A percentile compares a stretch with the other conserved stretches of the same genome.
phyloP scores from a whole-genome alignment of 208 protist genomes.

The Leishmania arabica region DNA sequence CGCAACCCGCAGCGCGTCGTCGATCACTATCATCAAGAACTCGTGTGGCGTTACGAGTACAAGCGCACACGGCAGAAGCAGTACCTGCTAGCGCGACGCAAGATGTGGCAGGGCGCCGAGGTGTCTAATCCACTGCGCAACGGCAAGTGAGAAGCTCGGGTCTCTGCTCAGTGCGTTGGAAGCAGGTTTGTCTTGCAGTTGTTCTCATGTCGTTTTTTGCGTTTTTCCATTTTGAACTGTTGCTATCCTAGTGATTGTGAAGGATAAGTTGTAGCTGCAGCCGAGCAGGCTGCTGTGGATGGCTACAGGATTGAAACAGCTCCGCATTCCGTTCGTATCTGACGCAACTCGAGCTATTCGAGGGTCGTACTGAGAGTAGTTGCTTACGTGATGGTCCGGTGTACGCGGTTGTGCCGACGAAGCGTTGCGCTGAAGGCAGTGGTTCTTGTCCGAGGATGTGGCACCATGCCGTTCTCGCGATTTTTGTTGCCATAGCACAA shows the following conservation, averaged over 20 bases:
- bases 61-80: constrained; percentile 90
- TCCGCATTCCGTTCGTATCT: neutral
- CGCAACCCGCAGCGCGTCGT: constrained; percentile 90
- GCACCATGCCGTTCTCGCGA: no score
- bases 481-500: no score
- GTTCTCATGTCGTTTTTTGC: neutral
- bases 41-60: constrained; percentile 92
- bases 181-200: neutral
- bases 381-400: neutral
- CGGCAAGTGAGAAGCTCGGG: constrained; percentile 1
- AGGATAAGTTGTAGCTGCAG: neutral
- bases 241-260: constrained; percentile 1
- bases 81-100: constrained; percentile 72
- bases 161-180: neutral
- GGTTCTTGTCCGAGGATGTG: neutral
- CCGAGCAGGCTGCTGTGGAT: neutral
- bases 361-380: neutral
- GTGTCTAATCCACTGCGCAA: neutral
- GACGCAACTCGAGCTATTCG: neutral
- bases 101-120: constrained; percentile 23
- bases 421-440: neutral
- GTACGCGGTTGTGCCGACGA: neutral
- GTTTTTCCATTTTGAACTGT: neutral
- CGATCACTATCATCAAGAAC: constrained; percentile 93
- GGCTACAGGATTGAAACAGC: neutral